phyloP scores from a whole-genome alignment of 768 basidiomycete genomes.

The Tylopilus subfusipes region DNA sequence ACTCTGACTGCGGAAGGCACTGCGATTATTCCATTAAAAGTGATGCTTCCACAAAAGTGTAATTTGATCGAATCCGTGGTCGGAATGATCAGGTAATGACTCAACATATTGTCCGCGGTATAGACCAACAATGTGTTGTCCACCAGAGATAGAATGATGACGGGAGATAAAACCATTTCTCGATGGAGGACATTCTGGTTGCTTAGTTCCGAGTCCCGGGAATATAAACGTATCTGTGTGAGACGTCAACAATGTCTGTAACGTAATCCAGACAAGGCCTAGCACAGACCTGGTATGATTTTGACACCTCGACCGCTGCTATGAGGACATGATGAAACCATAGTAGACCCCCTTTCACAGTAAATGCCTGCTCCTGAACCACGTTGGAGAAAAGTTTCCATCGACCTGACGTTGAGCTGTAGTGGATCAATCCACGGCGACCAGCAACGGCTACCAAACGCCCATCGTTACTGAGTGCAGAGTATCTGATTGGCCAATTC shows the following conservation, averaged over 20 bases:
- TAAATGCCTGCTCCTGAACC: slow-evolving; percentile 81
- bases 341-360: slow-evolving; percentile 84
- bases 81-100: slow-evolving; percentile 88
- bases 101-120: slow-evolving; percentile 88
- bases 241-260: not conserved
- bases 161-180: slow-evolving; percentile 70
- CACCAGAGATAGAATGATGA: slow-evolving; percentile 85
- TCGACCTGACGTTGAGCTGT: slow-evolving; percentile 88
- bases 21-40: slow-evolving; percentile 85
- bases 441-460: slow-evolving; percentile 91
- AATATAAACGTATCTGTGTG: slow-evolving; percentile 83
- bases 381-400: slow-evolving; percentile 89
- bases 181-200: slow-evolving; percentile 81
- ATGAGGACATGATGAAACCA: slow-evolving; percentile 98
- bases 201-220: slow-evolving; percentile 83
- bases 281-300: slow-evolving; percentile 66
- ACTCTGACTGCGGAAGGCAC: slow-evolving; percentile 81
- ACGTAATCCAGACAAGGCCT: not conserved
- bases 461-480: slow-evolving; percentile 86
- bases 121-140: slow-evolving; percentile 95
- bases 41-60: slow-evolving; percentile 91
- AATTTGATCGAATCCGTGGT: slow-evolving; percentile 80
- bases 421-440: slow-evolving; percentile 85
- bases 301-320: slow-evolving; percentile 80
- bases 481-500: slow-evolving; percentile 95